phyloP scores from a whole-genome alignment of 257 asterid genomes.

The Osmanthus fragrans region DNA sequence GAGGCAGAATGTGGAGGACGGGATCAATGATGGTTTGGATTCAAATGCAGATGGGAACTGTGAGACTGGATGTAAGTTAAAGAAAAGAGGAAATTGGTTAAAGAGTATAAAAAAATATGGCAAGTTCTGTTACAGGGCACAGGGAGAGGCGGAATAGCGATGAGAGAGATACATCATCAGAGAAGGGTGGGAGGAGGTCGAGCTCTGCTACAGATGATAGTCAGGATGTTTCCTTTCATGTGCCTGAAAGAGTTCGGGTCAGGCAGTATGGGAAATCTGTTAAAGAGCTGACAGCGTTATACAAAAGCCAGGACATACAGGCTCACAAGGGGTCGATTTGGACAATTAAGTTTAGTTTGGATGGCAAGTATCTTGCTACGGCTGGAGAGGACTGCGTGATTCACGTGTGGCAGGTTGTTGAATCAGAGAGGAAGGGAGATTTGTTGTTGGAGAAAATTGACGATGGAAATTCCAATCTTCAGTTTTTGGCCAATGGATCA shows the following conservation, averaged over 20 bases:
- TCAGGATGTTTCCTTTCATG: conserved; percentile 82
- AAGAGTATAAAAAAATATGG: conserved; percentile 72
- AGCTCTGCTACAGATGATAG: conserved; percentile 99
- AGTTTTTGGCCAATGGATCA: conserved; percentile 70
- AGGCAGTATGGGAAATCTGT: conserved; percentile 90
- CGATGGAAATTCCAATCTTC: conserved; percentile 77
- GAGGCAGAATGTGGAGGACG: conserved; percentile 84
- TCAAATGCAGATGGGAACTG: conserved; percentile 49
- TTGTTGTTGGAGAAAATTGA: conserved; percentile 65
- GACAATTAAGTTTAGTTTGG: conserved; percentile 95
- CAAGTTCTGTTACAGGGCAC: conserved; percentile 71
- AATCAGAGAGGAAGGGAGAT: conserved; percentile 88
- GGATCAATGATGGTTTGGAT: conserved; percentile 55
- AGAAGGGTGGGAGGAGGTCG: conserved; percentile 94
- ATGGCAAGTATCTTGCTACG: conserved; percentile 93
- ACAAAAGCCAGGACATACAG: conserved; percentile 85
- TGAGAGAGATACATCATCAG: conserved; percentile 94
- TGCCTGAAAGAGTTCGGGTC: conserved; percentile 81
- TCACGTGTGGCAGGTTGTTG: conserved; percentile 90
- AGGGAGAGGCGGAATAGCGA: conserved; percentile 87
- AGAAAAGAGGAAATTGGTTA: conserved; percentile 80
- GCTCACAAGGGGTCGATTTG: conserved; percentile 95
- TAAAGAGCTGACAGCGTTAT: conserved; percentile 82
- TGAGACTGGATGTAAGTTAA: conserved; percentile 58
- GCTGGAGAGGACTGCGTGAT: conserved; percentile 98